phyloP scores from a whole-genome alignment of 208 protist genomes.

The Endotrypanum monterogeii region DNA sequence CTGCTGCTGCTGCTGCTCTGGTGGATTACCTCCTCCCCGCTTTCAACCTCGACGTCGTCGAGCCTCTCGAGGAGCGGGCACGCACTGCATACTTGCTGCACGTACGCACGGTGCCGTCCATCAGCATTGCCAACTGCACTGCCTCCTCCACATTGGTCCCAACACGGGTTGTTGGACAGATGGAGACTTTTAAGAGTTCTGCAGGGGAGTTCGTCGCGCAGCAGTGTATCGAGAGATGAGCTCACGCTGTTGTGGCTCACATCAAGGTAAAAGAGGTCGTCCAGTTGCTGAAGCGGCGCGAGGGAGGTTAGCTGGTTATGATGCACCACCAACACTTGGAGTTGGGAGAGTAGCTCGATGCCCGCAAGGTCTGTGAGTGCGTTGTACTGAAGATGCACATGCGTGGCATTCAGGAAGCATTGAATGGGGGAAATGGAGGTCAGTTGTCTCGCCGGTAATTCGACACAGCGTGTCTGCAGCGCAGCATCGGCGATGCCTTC shows the following conservation, averaged over 20 bases:
- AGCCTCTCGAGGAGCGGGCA: slow-evolving; percentile 50
- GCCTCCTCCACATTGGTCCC: background rate
- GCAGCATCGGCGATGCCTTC: slow-evolving; percentile 70
- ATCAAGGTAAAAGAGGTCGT: slow-evolving; percentile 64
- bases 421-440: slow-evolving; percentile 39
- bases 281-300: slow-evolving; percentile 46
- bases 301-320: slow-evolving; percentile 70
- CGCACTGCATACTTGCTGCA: slow-evolving; percentile 16
- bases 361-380: slow-evolving; percentile 51
- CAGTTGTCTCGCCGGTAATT: slow-evolving; percentile 48
- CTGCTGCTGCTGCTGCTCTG: slow-evolving; percentile 6
- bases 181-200: slow-evolving; percentile 53
- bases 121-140: background rate
- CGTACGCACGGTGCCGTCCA: slow-evolving; percentile 12
- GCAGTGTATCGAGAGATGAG: slow-evolving; percentile 23
- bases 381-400: slow-evolving; percentile 86
- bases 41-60: slow-evolving; percentile 36
- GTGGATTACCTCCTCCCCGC: slow-evolving; percentile 8
- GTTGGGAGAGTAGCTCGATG: slow-evolving; percentile 57
- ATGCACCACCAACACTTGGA: slow-evolving; percentile 72
- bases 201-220: slow-evolving; percentile 52
- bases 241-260: slow-evolving; percentile 55
- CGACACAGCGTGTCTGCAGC: slow-evolving; percentile 50
- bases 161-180: slow-evolving; percentile 59
- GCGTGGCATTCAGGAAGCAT: slow-evolving; percentile 75